Percentiles rank a stretch among this genome's conserved stretches.
Evolutionary conservation across 2,329 filamentous ascomycete genomes (phyloP).

Genomic region (Plenodomus lindquistii): DNA sequence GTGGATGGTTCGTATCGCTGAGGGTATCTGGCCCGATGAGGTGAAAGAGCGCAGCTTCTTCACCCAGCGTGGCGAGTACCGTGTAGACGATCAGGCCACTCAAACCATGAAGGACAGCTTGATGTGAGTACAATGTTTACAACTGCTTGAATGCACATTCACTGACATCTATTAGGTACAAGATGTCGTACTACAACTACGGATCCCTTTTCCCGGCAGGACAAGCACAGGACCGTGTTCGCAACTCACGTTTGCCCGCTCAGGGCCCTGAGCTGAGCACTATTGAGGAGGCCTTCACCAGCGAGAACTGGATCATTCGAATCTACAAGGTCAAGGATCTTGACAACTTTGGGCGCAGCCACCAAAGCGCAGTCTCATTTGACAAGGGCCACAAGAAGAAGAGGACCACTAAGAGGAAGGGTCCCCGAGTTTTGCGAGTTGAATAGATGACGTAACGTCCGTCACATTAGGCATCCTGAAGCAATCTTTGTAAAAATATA

Average conservation of each 20-base stretch:
- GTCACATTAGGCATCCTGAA: conserved; percentile 19
- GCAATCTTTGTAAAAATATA: conserved; percentile 35
- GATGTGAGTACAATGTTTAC: conserved; percentile 68
- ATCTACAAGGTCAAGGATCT: conserved; percentile 99
- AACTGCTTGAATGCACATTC: not conserved
- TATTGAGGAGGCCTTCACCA: conserved; percentile 95
- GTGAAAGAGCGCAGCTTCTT: conserved; percentile 97
- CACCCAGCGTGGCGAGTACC: conserved; percentile 89
- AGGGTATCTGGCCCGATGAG: conserved; percentile 99
- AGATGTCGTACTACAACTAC: conserved; percentile 99
- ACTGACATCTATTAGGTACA: conserved; percentile 72
- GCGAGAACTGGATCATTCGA: conserved; percentile 99
- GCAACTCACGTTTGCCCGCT: conserved; percentile 77
- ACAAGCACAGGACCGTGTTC: conserved; percentile 88
- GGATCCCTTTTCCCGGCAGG: conserved; percentile 87
- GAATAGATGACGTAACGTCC: conserved; percentile 57
- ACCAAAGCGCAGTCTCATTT: conserved; percentile 70
- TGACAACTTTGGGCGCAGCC: conserved; percentile 92
- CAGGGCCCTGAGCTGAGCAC: conserved; percentile 83
- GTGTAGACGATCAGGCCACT: conserved; percentile 88
- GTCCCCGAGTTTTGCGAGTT: conserved; percentile 70
- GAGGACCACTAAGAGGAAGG: conserved; percentile 72
- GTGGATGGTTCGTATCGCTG: conserved; percentile 99
- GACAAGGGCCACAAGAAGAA: conserved; percentile 84
- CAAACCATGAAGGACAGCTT: conserved; percentile 99